Conservation (phyloP, 805 yeast species). For the Wickerhamomyces sydowiorum region DNA sequence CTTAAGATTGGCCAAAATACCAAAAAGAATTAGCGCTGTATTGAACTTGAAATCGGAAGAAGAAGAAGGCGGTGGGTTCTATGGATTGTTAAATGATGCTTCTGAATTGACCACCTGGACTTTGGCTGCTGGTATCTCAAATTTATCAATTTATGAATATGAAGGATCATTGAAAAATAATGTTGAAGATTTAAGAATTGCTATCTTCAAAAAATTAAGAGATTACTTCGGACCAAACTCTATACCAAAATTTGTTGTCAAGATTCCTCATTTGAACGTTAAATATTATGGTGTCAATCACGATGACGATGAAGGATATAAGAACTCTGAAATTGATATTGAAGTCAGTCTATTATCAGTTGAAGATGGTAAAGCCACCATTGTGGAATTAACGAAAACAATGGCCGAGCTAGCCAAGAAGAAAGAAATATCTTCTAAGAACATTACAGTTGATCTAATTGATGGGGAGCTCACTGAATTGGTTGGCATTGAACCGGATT, state of each 20-base stretch:
- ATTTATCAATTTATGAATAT: conserved; percentile 71
- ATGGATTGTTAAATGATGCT: conserved; percentile 71
- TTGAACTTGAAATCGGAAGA: conserved; percentile 66
- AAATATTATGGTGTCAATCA: conserved; percentile 35
- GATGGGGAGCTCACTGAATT: conserved; percentile 68
- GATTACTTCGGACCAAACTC: conserved; percentile 69
- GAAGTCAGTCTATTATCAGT: conserved; percentile 62
- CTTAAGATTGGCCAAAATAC: conserved; percentile 64
- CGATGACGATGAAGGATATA: conserved; percentile 27
- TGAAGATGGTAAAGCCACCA: conserved; percentile 84
- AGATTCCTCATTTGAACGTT: conserved; percentile 62
- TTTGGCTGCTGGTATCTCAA: conserved; percentile 76
- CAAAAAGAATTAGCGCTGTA: conserved; percentile 71
- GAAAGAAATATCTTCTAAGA: conserved; percentile 54
- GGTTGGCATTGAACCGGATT: conserved; percentile 91
- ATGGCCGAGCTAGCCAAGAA: conserved; percentile 69
- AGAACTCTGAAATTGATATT: conserved; percentile 40
- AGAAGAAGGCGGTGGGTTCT: conserved; percentile 85
- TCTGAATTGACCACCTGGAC: conserved; percentile 85
- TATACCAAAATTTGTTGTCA: conserved; percentile 56
- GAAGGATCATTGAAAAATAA: conserved; percentile 60
- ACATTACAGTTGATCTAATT: conserved; percentile 68
- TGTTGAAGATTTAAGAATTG: conserved; percentile 49
- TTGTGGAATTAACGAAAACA: conserved; percentile 82
- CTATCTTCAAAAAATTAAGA: conserved; percentile 52